phyloP scores from a whole-genome alignment of 2,329 filamentous ascomycete genomes.

The Pseudogymnoascus sp. region DNA sequence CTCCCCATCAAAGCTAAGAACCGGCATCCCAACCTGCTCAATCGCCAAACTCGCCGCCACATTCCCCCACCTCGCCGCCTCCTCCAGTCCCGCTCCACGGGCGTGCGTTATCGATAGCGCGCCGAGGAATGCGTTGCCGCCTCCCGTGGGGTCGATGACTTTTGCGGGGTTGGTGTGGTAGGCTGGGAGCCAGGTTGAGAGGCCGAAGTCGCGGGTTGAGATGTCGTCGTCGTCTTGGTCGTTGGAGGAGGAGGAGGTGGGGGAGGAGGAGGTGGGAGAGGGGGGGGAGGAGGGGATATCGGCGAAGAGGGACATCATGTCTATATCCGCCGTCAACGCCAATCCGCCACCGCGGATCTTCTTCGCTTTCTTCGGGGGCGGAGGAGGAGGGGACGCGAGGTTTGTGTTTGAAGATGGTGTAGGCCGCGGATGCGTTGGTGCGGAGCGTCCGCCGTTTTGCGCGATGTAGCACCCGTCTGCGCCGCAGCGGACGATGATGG shows the following conservation, averaged over 20 bases:
- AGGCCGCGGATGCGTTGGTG: slow-evolving; percentile 3
- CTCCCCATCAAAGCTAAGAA: slow-evolving; percentile 37
- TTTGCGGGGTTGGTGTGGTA: slow-evolving; percentile 49
- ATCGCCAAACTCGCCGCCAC: slow-evolving; percentile 88
- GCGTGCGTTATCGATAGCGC: slow-evolving; percentile 51
- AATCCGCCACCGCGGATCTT: slow-evolving; percentile 41
- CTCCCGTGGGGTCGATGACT: slow-evolving; percentile 89
- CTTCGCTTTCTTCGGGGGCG: slow-evolving; percentile 16
- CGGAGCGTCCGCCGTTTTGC: slow-evolving; percentile 26
- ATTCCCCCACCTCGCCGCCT: slow-evolving; percentile 69
- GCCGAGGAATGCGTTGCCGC: slow-evolving; percentile 80
- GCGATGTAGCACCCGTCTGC: slow-evolving; percentile 64
- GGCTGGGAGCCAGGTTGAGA: slow-evolving; percentile 69
- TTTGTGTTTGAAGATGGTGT: background rate
- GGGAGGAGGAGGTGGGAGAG: slow-evolving; percentile 18
- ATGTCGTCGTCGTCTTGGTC: slow-evolving; percentile 27
- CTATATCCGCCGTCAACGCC: slow-evolving; percentile 49
- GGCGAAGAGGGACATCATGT: slow-evolving; percentile 55
- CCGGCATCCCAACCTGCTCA: slow-evolving; percentile 83
- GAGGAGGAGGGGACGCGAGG: slow-evolving; percentile 2
- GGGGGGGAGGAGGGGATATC: slow-evolving; percentile 37
- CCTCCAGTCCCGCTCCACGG: slow-evolving; percentile 51
- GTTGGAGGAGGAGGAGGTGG: slow-evolving; percentile 27
- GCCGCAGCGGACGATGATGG: slow-evolving; percentile 63
- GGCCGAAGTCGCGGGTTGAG: slow-evolving; percentile 43